phyloP scores from a whole-genome alignment of 2,329 filamentous ascomycete species.

The Penicillium sp. region DNA sequence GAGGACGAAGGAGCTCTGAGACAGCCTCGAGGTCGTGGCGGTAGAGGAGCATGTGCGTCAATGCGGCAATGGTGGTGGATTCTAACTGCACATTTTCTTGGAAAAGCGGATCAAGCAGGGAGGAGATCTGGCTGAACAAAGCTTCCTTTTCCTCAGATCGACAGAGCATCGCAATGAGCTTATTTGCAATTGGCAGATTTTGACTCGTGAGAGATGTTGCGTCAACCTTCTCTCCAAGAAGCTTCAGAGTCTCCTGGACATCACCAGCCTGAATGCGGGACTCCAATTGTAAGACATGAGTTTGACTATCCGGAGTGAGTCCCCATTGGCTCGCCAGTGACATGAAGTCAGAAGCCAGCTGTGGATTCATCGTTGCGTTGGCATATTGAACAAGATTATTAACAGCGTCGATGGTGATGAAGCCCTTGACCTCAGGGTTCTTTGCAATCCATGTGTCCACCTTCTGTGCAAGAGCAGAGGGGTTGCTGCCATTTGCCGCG shows the following conservation, averaged over 20 bases:
- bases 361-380: slow-evolving; percentile 66
- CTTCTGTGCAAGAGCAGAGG: slow-evolving; percentile 72
- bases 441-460: slow-evolving; percentile 62
- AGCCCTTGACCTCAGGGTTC: slow-evolving; percentile 45
- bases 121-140: slow-evolving; percentile 69
- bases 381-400: slow-evolving; percentile 74
- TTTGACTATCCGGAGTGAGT: slow-evolving; percentile 66
- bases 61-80: slow-evolving; percentile 68
- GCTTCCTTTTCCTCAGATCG: slow-evolving; percentile 51
- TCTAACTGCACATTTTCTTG: slow-evolving; percentile 68
- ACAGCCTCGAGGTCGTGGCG: slow-evolving; percentile 76
- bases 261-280: slow-evolving; percentile 73
- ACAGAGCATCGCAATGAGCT: slow-evolving; percentile 69
- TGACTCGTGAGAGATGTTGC: slow-evolving; percentile 56
- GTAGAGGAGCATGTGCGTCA: slow-evolving; percentile 72
- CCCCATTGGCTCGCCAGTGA: slow-evolving; percentile 63
- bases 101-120: slow-evolving; percentile 71
- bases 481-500: slow-evolving; percentile 67
- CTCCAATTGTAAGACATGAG: slow-evolving; percentile 71
- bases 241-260: slow-evolving; percentile 58
- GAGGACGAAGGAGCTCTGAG: slow-evolving; percentile 76
- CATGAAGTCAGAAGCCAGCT: slow-evolving; percentile 72
- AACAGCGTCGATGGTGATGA: slow-evolving; percentile 69
- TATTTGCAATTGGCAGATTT: slow-evolving; percentile 66
- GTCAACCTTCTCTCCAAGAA: slow-evolving; percentile 54